Conservation (phyloP, 495 filamentous ascomycete genomes). For the Daldinia bambusicola region DNA sequence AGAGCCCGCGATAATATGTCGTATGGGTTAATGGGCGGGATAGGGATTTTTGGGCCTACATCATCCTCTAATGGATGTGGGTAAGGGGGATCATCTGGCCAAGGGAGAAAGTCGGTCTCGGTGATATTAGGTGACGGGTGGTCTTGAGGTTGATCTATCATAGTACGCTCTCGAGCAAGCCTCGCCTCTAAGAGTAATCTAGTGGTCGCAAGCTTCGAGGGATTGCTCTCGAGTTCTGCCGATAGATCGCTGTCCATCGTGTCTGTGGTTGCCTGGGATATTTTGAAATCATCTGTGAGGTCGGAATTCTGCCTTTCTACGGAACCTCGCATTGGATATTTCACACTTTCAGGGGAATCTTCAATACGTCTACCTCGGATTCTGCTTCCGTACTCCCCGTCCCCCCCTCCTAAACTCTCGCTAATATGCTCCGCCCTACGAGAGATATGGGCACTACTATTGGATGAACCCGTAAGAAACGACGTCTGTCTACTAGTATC, state of each 20-base stretch:
- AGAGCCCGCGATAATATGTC: slow-evolving; percentile 59
- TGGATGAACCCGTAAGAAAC: slow-evolving; percentile 53
- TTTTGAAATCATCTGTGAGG: slow-evolving; percentile 56
- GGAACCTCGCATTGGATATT: slow-evolving; percentile 33
- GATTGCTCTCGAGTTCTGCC: slow-evolving; percentile 11
- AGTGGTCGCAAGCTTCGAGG: slow-evolving; percentile 7
- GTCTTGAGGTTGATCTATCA: slow-evolving; percentile 40
- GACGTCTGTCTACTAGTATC: slow-evolving; percentile 64
- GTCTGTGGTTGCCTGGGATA: slow-evolving; percentile 58
- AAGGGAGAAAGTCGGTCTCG: slow-evolving; percentile 61
- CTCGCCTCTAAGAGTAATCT: slow-evolving; percentile 9
- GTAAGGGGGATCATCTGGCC: slow-evolving; percentile 60
- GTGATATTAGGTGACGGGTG: slow-evolving; percentile 55
- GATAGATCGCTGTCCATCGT: slow-evolving; percentile 47
- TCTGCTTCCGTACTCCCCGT: slow-evolving; percentile 51
- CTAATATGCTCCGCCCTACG: slow-evolving; percentile 36
- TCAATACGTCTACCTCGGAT: slow-evolving; percentile 50
- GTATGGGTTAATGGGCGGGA: slow-evolving; percentile 59
- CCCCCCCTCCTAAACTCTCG: slow-evolving; percentile 36
- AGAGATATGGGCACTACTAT: slow-evolving; percentile 42
- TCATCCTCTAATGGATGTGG: slow-evolving; percentile 49
- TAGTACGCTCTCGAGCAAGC: slow-evolving; percentile 10
- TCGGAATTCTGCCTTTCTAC: slow-evolving; percentile 51
- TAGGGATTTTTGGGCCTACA: slow-evolving; percentile 16
- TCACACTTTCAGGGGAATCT: slow-evolving; percentile 44